phyloP scores from a whole-genome alignment of 768 basidiomycete genomes.

The Agrocybe praecox region DNA sequence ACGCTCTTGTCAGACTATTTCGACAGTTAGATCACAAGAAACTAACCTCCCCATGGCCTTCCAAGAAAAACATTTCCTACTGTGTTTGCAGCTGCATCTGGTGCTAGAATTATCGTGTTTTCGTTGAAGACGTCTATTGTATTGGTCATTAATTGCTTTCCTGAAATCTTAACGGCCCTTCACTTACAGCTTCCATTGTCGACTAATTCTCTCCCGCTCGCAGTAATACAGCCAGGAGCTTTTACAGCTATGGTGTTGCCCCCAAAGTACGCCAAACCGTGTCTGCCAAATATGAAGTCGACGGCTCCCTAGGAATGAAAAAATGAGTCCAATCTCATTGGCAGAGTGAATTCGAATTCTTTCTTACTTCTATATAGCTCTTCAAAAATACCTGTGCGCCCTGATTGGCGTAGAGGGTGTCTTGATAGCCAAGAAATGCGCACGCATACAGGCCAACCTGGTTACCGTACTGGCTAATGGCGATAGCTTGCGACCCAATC shows the following conservation, averaged over 20 bases:
- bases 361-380: conserved; percentile 45
- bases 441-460: conserved; percentile 45
- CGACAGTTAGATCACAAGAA: not conserved
- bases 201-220: conserved; percentile 42
- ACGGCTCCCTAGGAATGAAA: conserved; percentile 34
- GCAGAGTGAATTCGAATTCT: too few relatives aligned
- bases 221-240: conserved; percentile 46
- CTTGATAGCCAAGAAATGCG: conserved; percentile 46
- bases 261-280: conserved; percentile 46
- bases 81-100: conserved; percentile 3
- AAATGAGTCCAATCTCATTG: not conserved
- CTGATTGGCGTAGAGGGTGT: conserved; percentile 44
- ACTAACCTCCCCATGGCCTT: conserved; percentile 14
- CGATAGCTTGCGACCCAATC: conserved; percentile 44
- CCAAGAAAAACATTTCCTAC: conserved; percentile 10
- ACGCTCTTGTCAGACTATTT: not conserved
- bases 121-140: conserved; percentile 11
- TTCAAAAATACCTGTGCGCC: conserved; percentile 50
- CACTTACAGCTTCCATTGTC: conserved; percentile 44
- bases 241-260: conserved; percentile 46
- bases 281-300: conserved; percentile 50
- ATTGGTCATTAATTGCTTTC: not conserved
- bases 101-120: conserved; percentile 9
- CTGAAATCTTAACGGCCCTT: not conserved
- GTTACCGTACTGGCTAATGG: conserved; percentile 48